Conservation (phyloP, 2,329 filamentous ascomycete genomes). For the Pseudogymnoascus sp. region DNA sequence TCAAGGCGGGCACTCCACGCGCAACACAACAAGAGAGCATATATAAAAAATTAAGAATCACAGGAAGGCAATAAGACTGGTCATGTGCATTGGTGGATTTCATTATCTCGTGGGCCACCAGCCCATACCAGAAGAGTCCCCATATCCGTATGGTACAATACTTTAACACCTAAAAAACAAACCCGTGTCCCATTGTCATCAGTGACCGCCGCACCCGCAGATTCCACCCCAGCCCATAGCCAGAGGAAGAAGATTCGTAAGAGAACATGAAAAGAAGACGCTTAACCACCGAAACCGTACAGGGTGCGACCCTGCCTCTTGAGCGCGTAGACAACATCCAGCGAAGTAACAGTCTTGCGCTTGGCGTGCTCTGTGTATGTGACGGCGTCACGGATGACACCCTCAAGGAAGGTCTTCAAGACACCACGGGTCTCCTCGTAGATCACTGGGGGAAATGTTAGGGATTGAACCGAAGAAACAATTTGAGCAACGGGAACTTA, state of each 20-base stretch:
- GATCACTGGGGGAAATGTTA: constrained; percentile 49
- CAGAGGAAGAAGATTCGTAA: constrained; percentile 24
- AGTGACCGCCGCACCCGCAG: constrained; percentile 10
- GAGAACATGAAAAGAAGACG: constrained; percentile 17
- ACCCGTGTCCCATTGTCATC: constrained; percentile 21
- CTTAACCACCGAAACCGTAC: constrained; percentile 61
- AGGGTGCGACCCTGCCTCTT: constrained; percentile 60
- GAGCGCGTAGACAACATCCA: constrained; percentile 56
- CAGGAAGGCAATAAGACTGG: neutral
- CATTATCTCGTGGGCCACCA: constrained; percentile 17
- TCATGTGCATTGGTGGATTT: constrained; percentile 14
- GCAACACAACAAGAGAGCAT: neutral
- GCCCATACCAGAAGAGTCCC: constrained; percentile 21
- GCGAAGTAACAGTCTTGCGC: constrained; percentile 63
- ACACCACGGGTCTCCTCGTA: constrained; percentile 79
- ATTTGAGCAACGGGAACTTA: constrained; percentile 33
- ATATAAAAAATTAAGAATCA: neutral
- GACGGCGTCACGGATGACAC: constrained; percentile 71
- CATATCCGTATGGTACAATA: constrained; percentile 26
- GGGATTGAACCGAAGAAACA: constrained; percentile 1
- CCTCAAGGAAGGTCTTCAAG: constrained; percentile 76
- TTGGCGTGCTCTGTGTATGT: constrained; percentile 80
- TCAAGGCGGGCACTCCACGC: neutral
- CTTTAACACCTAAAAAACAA: constrained; percentile 24
- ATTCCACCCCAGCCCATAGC: constrained; percentile 13